Conservation (phyloP, 2,329 filamentous ascomycete genomes). For the Cordyceps fumosorosea region DNA sequence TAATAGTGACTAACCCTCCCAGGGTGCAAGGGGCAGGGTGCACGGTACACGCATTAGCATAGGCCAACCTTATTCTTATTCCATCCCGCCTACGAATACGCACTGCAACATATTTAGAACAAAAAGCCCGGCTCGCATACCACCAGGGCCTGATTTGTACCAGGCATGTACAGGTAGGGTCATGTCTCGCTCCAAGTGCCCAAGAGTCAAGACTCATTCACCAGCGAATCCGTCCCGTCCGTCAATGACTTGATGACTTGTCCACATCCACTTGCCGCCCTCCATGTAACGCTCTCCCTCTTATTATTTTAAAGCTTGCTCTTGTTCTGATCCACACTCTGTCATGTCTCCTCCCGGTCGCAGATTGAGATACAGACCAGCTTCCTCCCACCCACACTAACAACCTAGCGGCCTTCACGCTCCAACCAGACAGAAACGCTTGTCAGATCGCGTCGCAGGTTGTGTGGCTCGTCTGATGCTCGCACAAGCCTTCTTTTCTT, state of each 20-base stretch:
- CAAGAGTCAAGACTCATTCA: neutral
- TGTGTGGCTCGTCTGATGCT: conserved; percentile 1
- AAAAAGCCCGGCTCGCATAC: neutral
- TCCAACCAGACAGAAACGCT: neutral
- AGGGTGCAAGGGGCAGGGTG: too few species aligned
- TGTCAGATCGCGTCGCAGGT: conserved; percentile 1
- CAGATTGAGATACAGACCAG: neutral
- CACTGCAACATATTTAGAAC: neutral
- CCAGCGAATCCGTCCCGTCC: neutral
- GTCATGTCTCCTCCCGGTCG: neutral
- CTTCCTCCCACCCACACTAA: neutral
- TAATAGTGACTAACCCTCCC: neutral
- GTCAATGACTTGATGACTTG: neutral
- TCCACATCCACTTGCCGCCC: neutral
- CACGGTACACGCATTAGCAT: neutral
- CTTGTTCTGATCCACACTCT: neutral
- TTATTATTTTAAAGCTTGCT: conserved; percentile 4
- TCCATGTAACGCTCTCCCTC: neutral
- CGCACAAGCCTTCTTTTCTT: neutral
- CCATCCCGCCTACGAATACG: neutral
- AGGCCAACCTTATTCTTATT: neutral
- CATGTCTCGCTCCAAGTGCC: neutral
- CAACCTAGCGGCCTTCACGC: neutral
- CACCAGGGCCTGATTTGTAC: neutral
- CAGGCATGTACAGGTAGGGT: too few species aligned